Evolutionary conservation across 2,329 filamentous ascomycete species (phyloP).

Genomic region (Aspergillus ustus): DNA sequence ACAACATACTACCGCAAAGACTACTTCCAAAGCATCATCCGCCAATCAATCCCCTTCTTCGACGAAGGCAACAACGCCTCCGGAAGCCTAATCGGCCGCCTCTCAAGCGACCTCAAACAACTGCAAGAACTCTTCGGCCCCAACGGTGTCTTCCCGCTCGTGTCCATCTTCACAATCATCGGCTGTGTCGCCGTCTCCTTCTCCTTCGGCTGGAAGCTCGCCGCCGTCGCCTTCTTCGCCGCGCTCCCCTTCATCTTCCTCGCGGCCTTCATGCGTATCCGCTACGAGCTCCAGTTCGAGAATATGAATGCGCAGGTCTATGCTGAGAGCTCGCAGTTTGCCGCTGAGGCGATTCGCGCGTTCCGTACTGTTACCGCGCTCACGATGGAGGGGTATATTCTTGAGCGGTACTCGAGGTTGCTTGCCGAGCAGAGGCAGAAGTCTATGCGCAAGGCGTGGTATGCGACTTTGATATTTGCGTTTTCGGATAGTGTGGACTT

Average conservation of each 20-base stretch:
- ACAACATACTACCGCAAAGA: conserved; percentile 50
- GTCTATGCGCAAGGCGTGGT: conserved; percentile 65
- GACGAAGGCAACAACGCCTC: conserved; percentile 53
- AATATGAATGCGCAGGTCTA: conserved; percentile 70
- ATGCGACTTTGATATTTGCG: conserved; percentile 65
- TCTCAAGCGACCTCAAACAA: conserved; percentile 54
- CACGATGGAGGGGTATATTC: conserved; percentile 71
- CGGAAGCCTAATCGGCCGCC: conserved; percentile 52
- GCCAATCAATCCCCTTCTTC: conserved; percentile 49
- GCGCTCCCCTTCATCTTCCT: conserved; percentile 55
- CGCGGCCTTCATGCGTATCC: conserved; percentile 55
- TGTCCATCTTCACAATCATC: conserved; percentile 67
- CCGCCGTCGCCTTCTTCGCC: conserved; percentile 68
- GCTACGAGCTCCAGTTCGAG: conserved; percentile 71
- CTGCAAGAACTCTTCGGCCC: conserved; percentile 55
- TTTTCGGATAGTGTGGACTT: conserved; percentile 59
- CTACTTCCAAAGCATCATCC: conserved; percentile 52
- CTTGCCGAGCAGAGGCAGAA: conserved; percentile 61
- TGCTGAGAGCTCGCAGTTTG: conserved; percentile 74
- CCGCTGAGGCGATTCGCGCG: conserved; percentile 72
- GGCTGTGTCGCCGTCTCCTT: conserved; percentile 71
- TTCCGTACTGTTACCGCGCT: conserved; percentile 73
- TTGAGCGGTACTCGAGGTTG: conserved; percentile 62
- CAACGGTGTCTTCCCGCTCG: conserved; percentile 57
- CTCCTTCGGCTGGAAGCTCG: conserved; percentile 75